Evolutionary conservation across 2,329 filamentous ascomycete species (phyloP).

Genomic region (Penicillium capsulatum): DNA sequence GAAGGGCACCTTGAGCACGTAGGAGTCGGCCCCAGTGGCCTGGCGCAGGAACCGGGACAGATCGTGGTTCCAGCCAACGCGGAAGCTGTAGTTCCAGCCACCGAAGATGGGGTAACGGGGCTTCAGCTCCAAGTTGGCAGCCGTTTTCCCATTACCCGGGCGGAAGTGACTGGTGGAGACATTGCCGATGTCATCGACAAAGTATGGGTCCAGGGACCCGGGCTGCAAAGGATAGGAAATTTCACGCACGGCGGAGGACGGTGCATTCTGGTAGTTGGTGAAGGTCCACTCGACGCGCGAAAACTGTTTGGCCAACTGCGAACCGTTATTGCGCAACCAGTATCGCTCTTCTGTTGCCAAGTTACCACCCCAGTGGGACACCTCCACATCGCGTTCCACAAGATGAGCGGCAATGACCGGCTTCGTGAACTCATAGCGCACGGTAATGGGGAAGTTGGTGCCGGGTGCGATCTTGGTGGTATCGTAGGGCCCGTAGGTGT

Average conservation of each 20-base stretch:
- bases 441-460: constrained; percentile 64
- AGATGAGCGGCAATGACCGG: constrained; percentile 74
- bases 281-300: constrained; percentile 72
- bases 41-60: constrained; percentile 70
- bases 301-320: constrained; percentile 69
- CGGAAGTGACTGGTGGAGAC: constrained; percentile 91
- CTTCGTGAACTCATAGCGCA: constrained; percentile 94
- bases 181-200: constrained; percentile 93
- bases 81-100: constrained; percentile 97
- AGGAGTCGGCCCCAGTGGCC: constrained; percentile 59
- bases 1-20: constrained; percentile 85
- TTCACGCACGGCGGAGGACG: constrained; percentile 73
- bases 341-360: constrained; percentile 92
- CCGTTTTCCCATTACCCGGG: constrained; percentile 39
- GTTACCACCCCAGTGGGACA: constrained; percentile 98
- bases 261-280: constrained; percentile 69
- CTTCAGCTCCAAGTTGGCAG: constrained; percentile 76
- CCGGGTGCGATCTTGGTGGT: constrained; percentile 67
- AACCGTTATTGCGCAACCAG: constrained; percentile 79
- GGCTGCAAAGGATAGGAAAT: constrained; percentile 73
- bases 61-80: constrained; percentile 90
- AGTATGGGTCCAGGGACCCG: constrained; percentile 85
- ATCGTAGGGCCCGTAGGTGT: constrained; percentile 85
- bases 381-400: constrained; percentile 86
- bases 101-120: constrained; percentile 95